Evolutionary conservation across 1,284 basidiomycete species (phyloP), one percentile per base, ranked within the genome.

Genomic region (Spongiforma sp.): DNA sequence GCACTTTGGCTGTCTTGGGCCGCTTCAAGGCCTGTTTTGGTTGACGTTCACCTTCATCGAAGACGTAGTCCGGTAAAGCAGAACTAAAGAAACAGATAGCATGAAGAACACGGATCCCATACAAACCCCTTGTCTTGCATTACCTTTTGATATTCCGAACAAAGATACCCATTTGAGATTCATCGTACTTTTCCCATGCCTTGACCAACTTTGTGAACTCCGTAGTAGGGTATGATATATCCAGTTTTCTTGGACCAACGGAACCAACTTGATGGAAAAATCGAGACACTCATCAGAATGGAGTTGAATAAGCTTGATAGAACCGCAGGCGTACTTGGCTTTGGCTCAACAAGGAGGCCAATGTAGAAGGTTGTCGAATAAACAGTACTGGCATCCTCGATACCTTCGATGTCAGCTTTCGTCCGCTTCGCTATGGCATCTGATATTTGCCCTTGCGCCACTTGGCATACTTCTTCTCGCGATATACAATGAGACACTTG

Each of bases 361-460:
- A 99, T 96, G 77, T 97, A 99, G 80, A 99, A 99, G 5, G 93
- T 96, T 48, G 96, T 96, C 5, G 96, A 95, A 78, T 94, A 90
- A 19, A 99, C 94, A 39, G 88, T 86, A 54, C 91, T 89, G 50
- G 87, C 87, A 60, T 88, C 90, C 60, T 94, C 89, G 70, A 91
- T 88, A 65, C 86, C 91, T 75, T 90, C 89, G 53, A 91, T 88
- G 63, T 96, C 95, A 79, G 92, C 89, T 73, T 89, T 88, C 69
- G 89, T 93, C 61, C 95, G 86, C 69, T 88, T 89, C 57, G 83
- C 82, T 59, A 95, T 84, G 39, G 85, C 85, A 48, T 90, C 87
- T 37, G 90, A 89, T 24, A 94, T 85, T 68, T 96, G 93, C 61
- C 95, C 96, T 77, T 93, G 91, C n/a, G 93, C 93, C 12, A 95